Evolutionary conservation across 2,329 filamentous ascomycete genomes (phyloP), one percentile per base, ranked within the genome.

Genomic region (Aspergillus costaricaensis): DNA sequence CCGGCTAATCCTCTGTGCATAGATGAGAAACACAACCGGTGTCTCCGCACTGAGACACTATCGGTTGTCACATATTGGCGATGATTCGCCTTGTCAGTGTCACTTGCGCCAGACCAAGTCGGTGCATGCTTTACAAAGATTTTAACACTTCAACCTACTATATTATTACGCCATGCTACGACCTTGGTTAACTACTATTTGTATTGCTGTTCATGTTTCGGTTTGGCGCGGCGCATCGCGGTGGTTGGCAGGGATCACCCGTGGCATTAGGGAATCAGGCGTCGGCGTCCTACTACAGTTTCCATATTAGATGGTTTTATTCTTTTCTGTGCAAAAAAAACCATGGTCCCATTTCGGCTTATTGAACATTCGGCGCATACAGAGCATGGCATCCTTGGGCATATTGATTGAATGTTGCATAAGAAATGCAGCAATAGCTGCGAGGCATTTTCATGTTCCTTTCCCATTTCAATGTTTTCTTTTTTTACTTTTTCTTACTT

Each of bases 371-470:
- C 41, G 62, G 62, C 62, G 59, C 53, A 61, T 63, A 19, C 21
- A 61, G 52, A 63, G 56, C 56, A 61, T 59, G 52, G 56, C 53
- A 59, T 61, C 47, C 25, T 30, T 61, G 27, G 27, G 62, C 62
- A 59, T 61, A 57, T 55, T 27, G 36, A 57, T 60, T 60, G 32
- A 14, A 36, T 36, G n/a, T 63, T 63, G 59, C 59, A 61, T 63
- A 25, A 19, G 48, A 59, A 30, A 43, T 36, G 15, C 49, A 55
- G 44, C 17, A 39, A 38, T 43, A 15, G 50, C 43, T 58, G 14
- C 47, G n/a, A 41, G 17, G 19, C 44, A 47, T 57, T 43, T 49
- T 51, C 39, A n/a, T 32, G 25, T 27, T 27, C 25, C 7, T 43
- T 32, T 48, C 32, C 43, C 53, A 39, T 19, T 51, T 19, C 39